Conservation (phyloP, 768 basidiomycete genomes). For the Saitozyma podzolica region DNA sequence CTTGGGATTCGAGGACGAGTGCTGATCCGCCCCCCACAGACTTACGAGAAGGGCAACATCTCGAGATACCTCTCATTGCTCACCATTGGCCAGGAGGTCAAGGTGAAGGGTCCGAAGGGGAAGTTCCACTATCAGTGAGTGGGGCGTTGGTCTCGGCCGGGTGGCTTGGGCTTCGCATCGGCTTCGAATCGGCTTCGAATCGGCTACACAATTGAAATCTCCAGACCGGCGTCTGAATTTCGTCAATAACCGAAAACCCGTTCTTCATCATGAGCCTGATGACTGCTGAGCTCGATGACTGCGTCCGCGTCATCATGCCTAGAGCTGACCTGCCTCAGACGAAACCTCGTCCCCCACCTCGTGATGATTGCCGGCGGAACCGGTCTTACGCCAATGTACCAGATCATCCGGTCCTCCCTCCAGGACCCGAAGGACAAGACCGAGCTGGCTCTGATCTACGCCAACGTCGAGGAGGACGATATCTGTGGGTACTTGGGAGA, state of each 20-base stretch:
- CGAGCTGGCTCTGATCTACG: slow-evolving; percentile 84
- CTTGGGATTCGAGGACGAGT: too few species aligned
- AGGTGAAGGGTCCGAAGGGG: slow-evolving; percentile 94
- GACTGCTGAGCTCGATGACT: too few species aligned
- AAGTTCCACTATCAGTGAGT: slow-evolving; percentile 75
- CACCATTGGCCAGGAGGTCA: slow-evolving; percentile 81
- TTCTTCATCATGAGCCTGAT: too few species aligned
- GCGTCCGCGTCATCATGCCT: not conserved
- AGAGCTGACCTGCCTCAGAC: slow-evolving; percentile 36
- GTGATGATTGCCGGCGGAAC: slow-evolving; percentile 99
- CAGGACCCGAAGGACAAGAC: slow-evolving; percentile 85
- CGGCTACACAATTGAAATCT: not conserved
- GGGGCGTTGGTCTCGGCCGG: too few species aligned
- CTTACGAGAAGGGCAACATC: slow-evolving; percentile 97
- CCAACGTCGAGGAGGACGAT: slow-evolving; percentile 89
- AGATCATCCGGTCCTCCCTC: slow-evolving; percentile 91
- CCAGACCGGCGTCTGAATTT: too few species aligned
- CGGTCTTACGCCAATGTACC: slow-evolving; percentile 98
- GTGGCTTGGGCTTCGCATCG: not conserved
- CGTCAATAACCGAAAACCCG: too few species aligned
- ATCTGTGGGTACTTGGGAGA: slow-evolving; percentile 58
- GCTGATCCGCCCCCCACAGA: slow-evolving; percentile 56
- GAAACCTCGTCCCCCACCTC: slow-evolving; percentile 70
- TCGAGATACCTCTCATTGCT: slow-evolving; percentile 79
- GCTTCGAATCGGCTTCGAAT: not conserved